Conservation (phyloP, 2,329 filamentous ascomycete species). For the Alternaria tenuissima region DNA sequence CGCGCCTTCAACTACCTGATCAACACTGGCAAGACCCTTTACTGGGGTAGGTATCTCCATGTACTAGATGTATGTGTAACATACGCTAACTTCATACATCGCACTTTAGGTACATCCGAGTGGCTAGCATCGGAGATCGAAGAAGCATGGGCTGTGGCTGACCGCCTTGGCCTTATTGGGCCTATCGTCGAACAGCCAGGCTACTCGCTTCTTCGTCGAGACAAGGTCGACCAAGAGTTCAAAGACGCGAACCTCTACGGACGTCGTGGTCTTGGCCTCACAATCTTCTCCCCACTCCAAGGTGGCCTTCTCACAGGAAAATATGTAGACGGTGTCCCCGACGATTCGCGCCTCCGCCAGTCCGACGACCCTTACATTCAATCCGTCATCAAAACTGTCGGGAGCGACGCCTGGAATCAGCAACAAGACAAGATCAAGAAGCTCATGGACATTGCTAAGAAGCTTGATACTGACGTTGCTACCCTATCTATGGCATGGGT, state of each 20-base stretch:
- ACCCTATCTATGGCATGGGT: slow-evolving; percentile 49
- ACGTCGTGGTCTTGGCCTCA: slow-evolving; percentile 63
- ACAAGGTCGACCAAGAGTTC: slow-evolving; percentile 68
- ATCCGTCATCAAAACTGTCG: slow-evolving; percentile 49
- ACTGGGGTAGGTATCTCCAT: slow-evolving; percentile 59
- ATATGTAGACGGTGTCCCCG: slow-evolving; percentile 68
- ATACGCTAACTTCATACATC: too few relatives aligned
- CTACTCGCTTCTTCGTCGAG: slow-evolving; percentile 65
- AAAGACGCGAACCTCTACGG: slow-evolving; percentile 61
- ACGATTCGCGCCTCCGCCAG: slow-evolving; percentile 65
- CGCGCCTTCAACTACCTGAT: slow-evolving; percentile 76
- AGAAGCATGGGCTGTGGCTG: slow-evolving; percentile 66
- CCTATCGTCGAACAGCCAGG: slow-evolving; percentile 63
- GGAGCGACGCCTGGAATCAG: slow-evolving; percentile 62
- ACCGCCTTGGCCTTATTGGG: slow-evolving; percentile 67
- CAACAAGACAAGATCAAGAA: slow-evolving; percentile 65
- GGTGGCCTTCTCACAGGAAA: slow-evolving; percentile 68
- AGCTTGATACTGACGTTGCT: slow-evolving; percentile 66
- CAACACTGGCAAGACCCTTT: slow-evolving; percentile 71
- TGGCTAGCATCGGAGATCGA: slow-evolving; percentile 68
- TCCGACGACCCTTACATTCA: slow-evolving; percentile 65
- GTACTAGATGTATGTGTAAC: too few relatives aligned
- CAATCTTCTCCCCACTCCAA: slow-evolving; percentile 64
- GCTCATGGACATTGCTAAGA: slow-evolving; percentile 64
- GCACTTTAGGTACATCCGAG: slow-evolving; percentile 57